A percentile compares a stretch with the other conserved stretches of the same genome.
phyloP scores from a whole-genome alignment of 441 rosid genomes.

The Francoa sonchifolia region DNA sequence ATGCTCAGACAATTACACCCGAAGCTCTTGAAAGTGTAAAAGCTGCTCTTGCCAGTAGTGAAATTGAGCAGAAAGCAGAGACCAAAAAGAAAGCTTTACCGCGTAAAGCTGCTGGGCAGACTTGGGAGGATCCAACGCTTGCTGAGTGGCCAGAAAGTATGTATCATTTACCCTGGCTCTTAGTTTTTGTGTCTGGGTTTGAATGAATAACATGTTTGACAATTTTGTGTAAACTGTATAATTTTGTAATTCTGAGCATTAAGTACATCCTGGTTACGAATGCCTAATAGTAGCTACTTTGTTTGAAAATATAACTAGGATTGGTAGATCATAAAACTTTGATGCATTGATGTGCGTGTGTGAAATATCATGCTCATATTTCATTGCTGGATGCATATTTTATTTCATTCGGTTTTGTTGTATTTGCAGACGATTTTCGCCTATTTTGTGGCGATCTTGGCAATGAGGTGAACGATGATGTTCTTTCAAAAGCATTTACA shows the following conservation, averaged over 20 bases:
- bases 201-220: no score
- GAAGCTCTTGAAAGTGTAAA: slow-evolving; percentile 90
- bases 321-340: no score
- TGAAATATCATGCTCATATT: no score
- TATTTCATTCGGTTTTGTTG: background rate
- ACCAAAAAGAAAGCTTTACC: slow-evolving; percentile 82
- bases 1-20: slow-evolving; percentile 83
- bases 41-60: slow-evolving; percentile 90
- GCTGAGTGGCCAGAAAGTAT: slow-evolving; percentile 97
- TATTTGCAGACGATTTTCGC: slow-evolving; percentile 69
- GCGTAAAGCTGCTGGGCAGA: slow-evolving; percentile 88
- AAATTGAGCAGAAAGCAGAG: slow-evolving; percentile 80
- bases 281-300: no score
- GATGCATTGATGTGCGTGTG: no score
- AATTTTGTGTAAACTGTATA: background rate
- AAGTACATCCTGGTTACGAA: no score
- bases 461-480: slow-evolving; percentile 98
- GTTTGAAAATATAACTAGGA: no score
- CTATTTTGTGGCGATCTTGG: slow-evolving; percentile 96
- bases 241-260: background rate
- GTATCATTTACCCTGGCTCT: background rate
- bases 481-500: slow-evolving; percentile 83
- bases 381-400: background rate
- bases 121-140: slow-evolving; percentile 95
- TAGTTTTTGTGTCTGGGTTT: no score